These are phyloP conservation scores for Globisporangium orthogonon DNA, from an alignment of 352 stramenopile species.

Conservation along the genomic window DNA sequence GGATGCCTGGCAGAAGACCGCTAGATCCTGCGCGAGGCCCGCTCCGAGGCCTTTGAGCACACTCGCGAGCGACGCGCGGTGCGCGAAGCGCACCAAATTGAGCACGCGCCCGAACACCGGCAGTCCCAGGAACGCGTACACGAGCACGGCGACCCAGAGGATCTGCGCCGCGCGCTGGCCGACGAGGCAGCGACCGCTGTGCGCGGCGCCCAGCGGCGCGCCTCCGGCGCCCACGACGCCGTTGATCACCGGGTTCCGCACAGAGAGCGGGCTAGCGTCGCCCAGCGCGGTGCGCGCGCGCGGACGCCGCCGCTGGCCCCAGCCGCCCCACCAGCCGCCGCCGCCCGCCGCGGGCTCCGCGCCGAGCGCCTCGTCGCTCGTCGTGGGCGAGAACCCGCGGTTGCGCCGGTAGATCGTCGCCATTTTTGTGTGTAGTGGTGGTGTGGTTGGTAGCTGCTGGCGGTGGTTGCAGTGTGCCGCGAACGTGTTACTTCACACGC, in stretches of 20 bases:
- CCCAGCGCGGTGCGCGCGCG: slow-evolving; percentile 19
- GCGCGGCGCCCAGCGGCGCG: neutral
- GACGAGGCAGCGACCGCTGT: slow-evolving; percentile 11
- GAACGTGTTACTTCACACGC: no score
- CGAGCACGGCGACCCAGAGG: slow-evolving; percentile 55
- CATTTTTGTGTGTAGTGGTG: slow-evolving; percentile 16
- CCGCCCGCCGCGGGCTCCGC: slow-evolving; percentile 14
- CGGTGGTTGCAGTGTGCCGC: neutral
- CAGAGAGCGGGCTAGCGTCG: slow-evolving; percentile 7
- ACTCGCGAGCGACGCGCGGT: slow-evolving; percentile 36
- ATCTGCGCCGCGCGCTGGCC: slow-evolving; percentile 47
- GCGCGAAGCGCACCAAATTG: slow-evolving; percentile 51
- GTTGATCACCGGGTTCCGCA: slow-evolving; percentile 11
- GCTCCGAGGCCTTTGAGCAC: slow-evolving; percentile 43
- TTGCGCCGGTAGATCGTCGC: slow-evolving; percentile 64
- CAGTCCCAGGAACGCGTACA: slow-evolving; percentile 62
- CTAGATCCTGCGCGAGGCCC: slow-evolving; percentile 49
- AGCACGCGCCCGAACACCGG: slow-evolving; percentile 55
- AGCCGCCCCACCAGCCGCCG: slow-evolving; percentile 6
- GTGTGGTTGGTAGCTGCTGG: slow-evolving; percentile 1
- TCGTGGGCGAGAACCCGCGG: slow-evolving; percentile 28
- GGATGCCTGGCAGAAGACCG: slow-evolving; percentile 52
- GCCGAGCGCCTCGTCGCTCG: slow-evolving; percentile 16
- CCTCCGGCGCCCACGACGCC: slow-evolving; percentile 10
- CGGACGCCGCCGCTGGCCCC: neutral